These are phyloP conservation scores for Holtermanniella nyarrowii DNA, from an alignment of 768 basidiomycete species.

Conservation along the genomic window DNA sequence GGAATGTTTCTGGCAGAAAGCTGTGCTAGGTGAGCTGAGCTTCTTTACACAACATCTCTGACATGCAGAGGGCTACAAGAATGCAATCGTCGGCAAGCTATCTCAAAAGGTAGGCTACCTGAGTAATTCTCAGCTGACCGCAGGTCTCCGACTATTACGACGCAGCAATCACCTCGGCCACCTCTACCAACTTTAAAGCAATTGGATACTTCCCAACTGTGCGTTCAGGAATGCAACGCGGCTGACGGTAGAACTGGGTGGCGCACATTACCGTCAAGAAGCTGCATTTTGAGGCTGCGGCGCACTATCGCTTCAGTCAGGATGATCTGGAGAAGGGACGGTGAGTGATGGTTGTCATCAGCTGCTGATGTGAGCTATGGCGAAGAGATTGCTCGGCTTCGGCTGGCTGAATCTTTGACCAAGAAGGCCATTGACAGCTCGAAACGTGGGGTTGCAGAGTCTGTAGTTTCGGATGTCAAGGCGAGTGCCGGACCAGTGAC, in stretches of 20 bases:
- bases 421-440: conserved; percentile 62
- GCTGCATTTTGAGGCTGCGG: conserved; percentile 76
- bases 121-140: conserved; percentile 19
- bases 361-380: conserved; percentile 62
- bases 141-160: conserved; percentile 56
- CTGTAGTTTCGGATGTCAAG: conserved; percentile 69
- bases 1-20: conserved; percentile 92
- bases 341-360: conserved; percentile 41
- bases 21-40: conserved; percentile 56
- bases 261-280: conserved; percentile 71
- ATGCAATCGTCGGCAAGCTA: conserved; percentile 70
- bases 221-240: conserved; percentile 2
- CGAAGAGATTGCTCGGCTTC: conserved; percentile 67
- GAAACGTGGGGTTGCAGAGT: conserved; percentile 52
- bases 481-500: no score
- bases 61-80: conserved; percentile 55
- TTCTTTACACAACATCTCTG: neutral
- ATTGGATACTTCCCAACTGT: conserved; percentile 36
- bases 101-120: conserved; percentile 53
- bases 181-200: conserved; percentile 28
- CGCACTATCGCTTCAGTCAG: conserved; percentile 76
- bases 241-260: conserved; percentile 55
- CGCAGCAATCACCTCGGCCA: conserved; percentile 41
- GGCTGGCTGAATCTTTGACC: conserved; percentile 55
- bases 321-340: conserved; percentile 63